These are phyloP conservation scores for Saitozyma sp. DNA, from an alignment of 768 basidiomycete genomes.

Conservation along the genomic window DNA sequence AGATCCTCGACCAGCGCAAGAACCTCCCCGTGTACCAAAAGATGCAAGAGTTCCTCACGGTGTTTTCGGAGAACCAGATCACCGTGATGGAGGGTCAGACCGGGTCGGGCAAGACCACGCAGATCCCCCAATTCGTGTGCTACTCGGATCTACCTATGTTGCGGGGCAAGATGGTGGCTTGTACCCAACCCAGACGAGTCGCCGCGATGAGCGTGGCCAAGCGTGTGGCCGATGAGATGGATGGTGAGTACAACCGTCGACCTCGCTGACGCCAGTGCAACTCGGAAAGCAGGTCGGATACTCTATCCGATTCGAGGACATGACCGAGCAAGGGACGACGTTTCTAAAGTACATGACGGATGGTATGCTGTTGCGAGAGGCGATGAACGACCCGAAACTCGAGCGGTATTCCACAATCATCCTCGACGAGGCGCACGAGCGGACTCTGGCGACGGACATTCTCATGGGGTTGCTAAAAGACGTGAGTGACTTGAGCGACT, in stretches of 20 bases:
- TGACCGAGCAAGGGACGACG: conserved; percentile 83
- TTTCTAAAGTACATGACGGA: conserved; percentile 99
- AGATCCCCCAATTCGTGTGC: conserved; percentile 95
- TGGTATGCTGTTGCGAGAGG: conserved; percentile 96
- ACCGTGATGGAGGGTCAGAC: conserved; percentile 76
- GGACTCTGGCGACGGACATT: conserved; percentile 95
- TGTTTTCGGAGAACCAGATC: conserved; percentile 79
- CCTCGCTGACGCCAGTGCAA: conserved; percentile 60
- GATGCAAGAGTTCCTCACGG: conserved; percentile 88
- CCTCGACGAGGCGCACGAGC: conserved; percentile 97
- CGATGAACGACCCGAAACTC: conserved; percentile 92
- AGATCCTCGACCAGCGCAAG: conserved; percentile 79
- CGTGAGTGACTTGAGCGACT: conserved; percentile 35
- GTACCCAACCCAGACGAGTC: conserved; percentile 93
- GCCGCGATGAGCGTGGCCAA: conserved; percentile 98
- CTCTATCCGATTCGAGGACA: conserved; percentile 97
- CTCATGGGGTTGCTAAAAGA: conserved; percentile 94
- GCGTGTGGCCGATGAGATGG: conserved; percentile 99
- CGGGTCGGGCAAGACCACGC: conserved; percentile 92
- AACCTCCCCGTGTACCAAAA: conserved; percentile 87
- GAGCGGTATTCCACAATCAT: conserved; percentile 95
- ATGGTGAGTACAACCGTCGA: conserved; percentile 62
- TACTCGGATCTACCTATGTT: conserved; percentile 90
- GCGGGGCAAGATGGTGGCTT: conserved; percentile 86
- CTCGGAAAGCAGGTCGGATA: conserved; percentile 96